Base-by-base conservation (phyloP, 371 early-diverging fungal species). In the Apophysomyces trapeziformis region DNA sequence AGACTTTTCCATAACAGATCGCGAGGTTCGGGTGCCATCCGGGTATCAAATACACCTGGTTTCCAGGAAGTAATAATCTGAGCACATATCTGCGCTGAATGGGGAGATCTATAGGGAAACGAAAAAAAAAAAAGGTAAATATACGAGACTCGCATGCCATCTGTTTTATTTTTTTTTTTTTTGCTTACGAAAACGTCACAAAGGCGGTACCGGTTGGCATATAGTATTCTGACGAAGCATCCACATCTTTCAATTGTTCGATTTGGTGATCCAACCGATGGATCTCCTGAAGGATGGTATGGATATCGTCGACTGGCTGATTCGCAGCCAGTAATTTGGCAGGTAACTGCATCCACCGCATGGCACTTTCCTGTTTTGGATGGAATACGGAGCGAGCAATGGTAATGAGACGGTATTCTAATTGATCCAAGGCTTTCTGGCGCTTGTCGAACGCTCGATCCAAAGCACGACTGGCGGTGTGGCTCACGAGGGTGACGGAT, bases 11-110 rank as follows among this genome's bases (percentile, higher is more conserved):
- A 97, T 67, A 90, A 84, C 14, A 97, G 77, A 72, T 95, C 96
- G 44, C 96, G 88, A 32, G 98, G 98, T 67, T 96, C 96, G 0
- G 96, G 96, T 8, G 96, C 96, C 76, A 92, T 79, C 35, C 79
- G 76, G 0, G 91, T 88, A 63, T 87, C 78, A 68, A 90, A 88
- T 7, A 88, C 81, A 60, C 91, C 90, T 0, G 93, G 91, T 50
- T 86, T 84, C 63, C 81, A 78, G 12, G 80, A 80, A 38, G 85
- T 85, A 18, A 87, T 80, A 6, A 85, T 83, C 64, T 88, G 88
- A 12, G 89, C 87, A 58, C 89, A 73, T 16, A 89, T 74, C 57
- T 88, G 86, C 1, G 82, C 82, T 13, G 82, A 74, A 74, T 90
- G 85, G 38, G 68, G 61, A 1, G 72, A 69, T 56, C 74, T 74